These are phyloP conservation scores for Aspergillus sp. DNA, from an alignment of 2,329 filamentous ascomycete genomes.

Conservation along the genomic window DNA sequence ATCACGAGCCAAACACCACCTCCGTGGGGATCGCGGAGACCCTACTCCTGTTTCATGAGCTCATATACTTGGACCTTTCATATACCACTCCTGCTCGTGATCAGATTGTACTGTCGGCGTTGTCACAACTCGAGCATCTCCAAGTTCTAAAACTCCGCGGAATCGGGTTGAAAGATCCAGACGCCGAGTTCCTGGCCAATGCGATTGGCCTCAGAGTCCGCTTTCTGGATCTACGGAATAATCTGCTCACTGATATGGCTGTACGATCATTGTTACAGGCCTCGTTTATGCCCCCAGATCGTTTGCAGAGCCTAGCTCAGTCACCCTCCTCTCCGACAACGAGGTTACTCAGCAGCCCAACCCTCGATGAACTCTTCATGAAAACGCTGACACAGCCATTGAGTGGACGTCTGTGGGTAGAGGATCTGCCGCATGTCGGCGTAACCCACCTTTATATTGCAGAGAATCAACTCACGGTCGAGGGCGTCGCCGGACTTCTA, in stretches of 20 bases:
- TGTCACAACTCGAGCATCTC: slow-evolving; percentile 49
- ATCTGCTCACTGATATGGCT: slow-evolving; percentile 55
- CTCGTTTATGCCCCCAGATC: slow-evolving; percentile 42
- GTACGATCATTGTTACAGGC: slow-evolving; percentile 51
- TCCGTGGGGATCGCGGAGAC: slow-evolving; percentile 52
- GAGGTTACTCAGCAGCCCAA: slow-evolving; percentile 26
- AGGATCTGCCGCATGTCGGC: slow-evolving; percentile 53
- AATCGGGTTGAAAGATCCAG: slow-evolving; percentile 52
- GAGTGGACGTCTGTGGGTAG: slow-evolving; percentile 53
- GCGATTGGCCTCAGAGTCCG: slow-evolving; percentile 53
- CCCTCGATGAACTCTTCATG: slow-evolving; percentile 49
- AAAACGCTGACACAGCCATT: slow-evolving; percentile 49
- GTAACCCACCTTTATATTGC: slow-evolving; percentile 61
- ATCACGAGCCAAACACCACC: slow-evolving; percentile 58
- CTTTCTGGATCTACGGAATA: slow-evolving; percentile 57
- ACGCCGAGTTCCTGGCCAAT: slow-evolving; percentile 51
- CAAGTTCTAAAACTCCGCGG: slow-evolving; percentile 57
- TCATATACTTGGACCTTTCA: slow-evolving; percentile 60
- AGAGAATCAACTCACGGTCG: slow-evolving; percentile 54
- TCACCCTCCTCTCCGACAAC: slow-evolving; percentile 3
- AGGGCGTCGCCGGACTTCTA: slow-evolving; percentile 54
- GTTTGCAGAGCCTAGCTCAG: not conserved
- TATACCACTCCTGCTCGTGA: slow-evolving; percentile 50
- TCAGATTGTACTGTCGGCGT: slow-evolving; percentile 45
- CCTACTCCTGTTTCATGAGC: slow-evolving; percentile 50